Base-by-base conservation (phyloP, 1,284 basidiomycete genomes). In the Exobasidium rhododendri region DNA sequence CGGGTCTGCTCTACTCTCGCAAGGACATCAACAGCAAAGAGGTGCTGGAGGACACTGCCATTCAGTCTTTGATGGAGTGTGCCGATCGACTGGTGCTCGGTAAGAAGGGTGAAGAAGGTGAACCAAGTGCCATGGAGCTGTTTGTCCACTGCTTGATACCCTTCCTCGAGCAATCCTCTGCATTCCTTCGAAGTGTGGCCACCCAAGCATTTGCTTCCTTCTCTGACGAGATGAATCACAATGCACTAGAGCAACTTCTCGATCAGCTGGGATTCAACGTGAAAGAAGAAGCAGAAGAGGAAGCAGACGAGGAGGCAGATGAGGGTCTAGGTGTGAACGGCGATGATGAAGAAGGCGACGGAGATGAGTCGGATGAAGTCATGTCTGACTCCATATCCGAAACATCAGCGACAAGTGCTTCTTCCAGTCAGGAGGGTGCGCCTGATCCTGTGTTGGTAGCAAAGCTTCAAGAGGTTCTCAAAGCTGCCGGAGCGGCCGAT, bases 121-220 rank as follows among this genome's bases (percentile, higher is more conserved):
- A 82, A 28, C 82, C 83, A 22, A 81, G 85, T 46, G 87, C 91
- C 1, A 86, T 94, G 56, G 92, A 96, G 71, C 81, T 92, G 32
- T 83, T 97, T 43, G 87, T 94, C 53, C 94, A 97, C 75, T 85
- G 86, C 26, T 85, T 97, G 62, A 89, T 97, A 61, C 91, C 90
- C 6, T 88, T 92, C 75, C 82, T 98, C 55, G 93, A 97, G 78
- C 86, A 88, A 64, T 88, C 89, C 1, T 91, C 88, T 10, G 86
- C 87, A 40, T 94, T 92, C 80, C 84, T 91, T 79, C 87, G 92
- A 24, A 85, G 87, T 0, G 83, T 92, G 22, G 89, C 89, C 6
- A 92, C 88, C 64, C 87, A 91, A 67, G 88, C 87, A 3, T 96
- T 97, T 76, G 85, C 86, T 22, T 83, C 89, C 58, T 83, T 97